Evolutionary conservation across 2,329 filamentous ascomycete genomes (phyloP), one percentile per base, ranked within the genome.

Genomic region (Nemania sp.): DNA sequence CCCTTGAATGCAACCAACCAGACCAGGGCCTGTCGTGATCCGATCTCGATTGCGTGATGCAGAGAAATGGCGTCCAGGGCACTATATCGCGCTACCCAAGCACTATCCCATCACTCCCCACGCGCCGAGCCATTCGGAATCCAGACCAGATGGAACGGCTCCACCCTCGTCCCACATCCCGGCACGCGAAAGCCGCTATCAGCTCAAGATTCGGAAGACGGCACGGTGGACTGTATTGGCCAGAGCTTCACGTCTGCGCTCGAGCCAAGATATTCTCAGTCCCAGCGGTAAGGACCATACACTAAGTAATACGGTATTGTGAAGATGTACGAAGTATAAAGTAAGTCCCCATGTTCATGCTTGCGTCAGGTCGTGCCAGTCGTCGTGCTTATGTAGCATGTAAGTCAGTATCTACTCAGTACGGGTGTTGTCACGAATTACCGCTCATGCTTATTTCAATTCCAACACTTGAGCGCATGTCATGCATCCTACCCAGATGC

Each of bases 121-220:
- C 23, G 9, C n/a, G n/a, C n/a, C 12, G 28, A 20, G 14, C 36
- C 43, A 47, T 15, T 43, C 31, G 23, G 23, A 7, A 28, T 45
- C n/a, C n/a, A n/a, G n/a, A n/a, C 36, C 22, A 22, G 24, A 40
- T 23, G 9, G 31, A 22, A 24, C 39, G 26, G 19, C 19, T 34
- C n/a, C n/a, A 34, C 31, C 11, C 34, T 30, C 52, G 46, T 41
- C 45, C 33, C 34, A 46, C 20, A 47, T 46, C 46, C 52, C 47
- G 52, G 53, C 48, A 48, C 37, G 9, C 17, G 9, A 15, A 39
- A 43, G 26, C 36, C 48, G 42, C 34, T n/a, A 19, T 28, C 31
- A 43, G 36, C 34, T 37, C 43, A 9, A 14, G 22, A 33, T 19
- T 56, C 53, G 53, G 53, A 48, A 52, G 15, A 52, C 53, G 53